A percentile compares a stretch with the other conserved stretches of the same genome.
These are phyloP conservation scores for Umbelopsis sp. DNA, from an alignment of 192 early-diverging fungal species.

Conservation along the genomic window DNA sequence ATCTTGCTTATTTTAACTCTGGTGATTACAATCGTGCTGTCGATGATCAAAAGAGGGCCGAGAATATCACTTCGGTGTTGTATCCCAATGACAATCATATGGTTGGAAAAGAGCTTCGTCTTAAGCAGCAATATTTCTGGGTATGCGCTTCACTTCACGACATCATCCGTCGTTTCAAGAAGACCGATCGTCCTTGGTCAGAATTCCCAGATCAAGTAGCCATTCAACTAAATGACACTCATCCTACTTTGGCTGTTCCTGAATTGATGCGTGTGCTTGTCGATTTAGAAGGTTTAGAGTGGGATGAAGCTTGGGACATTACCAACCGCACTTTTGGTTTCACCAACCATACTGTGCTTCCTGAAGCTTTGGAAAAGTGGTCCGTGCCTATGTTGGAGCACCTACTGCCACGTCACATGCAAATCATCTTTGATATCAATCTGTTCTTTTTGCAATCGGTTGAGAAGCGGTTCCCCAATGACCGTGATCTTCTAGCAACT, in stretches of 20 bases:
- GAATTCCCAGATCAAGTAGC: conserved; percentile 94
- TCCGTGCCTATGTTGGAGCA: conserved; percentile 92
- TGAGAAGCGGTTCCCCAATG: conserved; percentile 82
- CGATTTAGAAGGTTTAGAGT: conserved; percentile 86
- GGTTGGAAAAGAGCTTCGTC: conserved; percentile 93
- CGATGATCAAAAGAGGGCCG: conserved; percentile 88
- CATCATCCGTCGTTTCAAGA: conserved; percentile 93
- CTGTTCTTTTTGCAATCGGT: conserved; percentile 96
- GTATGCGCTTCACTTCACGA: conserved; percentile 88
- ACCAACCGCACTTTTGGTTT: conserved; percentile 91
- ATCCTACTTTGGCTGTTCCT: conserved; percentile 92
- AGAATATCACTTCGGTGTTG: conserved; percentile 92
- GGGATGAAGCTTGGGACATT: conserved; percentile 97
- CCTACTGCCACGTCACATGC: conserved; percentile 95
- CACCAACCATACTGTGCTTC: conserved; percentile 99
- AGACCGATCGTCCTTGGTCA: conserved; percentile 76
- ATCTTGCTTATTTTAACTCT: conserved; percentile 82
- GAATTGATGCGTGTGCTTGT: conserved; percentile 93
- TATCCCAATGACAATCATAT: conserved; percentile 99
- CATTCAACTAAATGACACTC: conserved; percentile 98
- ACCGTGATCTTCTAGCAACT: conserved; percentile 81
- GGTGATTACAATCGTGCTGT: conserved; percentile 95
- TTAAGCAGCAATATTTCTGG: conserved; percentile 99
- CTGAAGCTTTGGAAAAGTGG: conserved; percentile 98
- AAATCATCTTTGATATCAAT: conserved; percentile 99